Base-by-base conservation (phyloP, 2,329 filamentous ascomycete species). In the Lecanicillium sp. region DNA sequence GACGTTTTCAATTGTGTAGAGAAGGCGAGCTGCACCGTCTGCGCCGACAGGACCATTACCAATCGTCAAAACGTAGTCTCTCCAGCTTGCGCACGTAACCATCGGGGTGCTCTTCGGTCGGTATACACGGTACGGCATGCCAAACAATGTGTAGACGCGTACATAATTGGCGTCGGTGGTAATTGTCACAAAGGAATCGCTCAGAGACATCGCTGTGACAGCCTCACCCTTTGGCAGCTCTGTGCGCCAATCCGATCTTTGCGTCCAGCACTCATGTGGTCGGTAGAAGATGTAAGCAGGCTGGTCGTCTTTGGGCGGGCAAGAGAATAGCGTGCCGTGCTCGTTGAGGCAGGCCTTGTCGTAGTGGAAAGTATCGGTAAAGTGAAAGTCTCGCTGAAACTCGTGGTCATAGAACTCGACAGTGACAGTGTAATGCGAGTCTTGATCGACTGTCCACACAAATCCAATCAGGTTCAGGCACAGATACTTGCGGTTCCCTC, bases 321-420 rank as follows among this genome's bases (percentile, higher is more conserved):
- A 90, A 1, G 88, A 84, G 55, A 95, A 95, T 1, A 95, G 71
- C 1, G 87, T 74, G 13, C 92, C 90, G 40, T 85, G 80, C 42
- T 94, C 84, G 50, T 85, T 80, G 41, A 98, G 69, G 53, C 90
- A 96, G 15, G 92, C 90, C 60, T 95, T 95, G 63, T 98, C 92
- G 61, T 96, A 96, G 4, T 88, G 71, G 56, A 88, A 95, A 1
- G 88, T 90, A 56, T 98, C 92, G 11, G 89, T 96, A 58, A 98
- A 96, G 64, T 96, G 92, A 52, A 95, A 95, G 58, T 96, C 88
- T 34, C 90, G 77, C 57, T 95, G 84, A 43, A 84, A 80, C 49
- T 94, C 88, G 42, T 88, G 83, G 58, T 98, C 94, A 57, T 96
- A 95, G 58, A 98, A 98, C 53, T 96, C 92, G 2, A 96, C 89